Evolutionary conservation across 345 rosid species (phyloP).

Genomic region (Psidium guajava): DNA sequence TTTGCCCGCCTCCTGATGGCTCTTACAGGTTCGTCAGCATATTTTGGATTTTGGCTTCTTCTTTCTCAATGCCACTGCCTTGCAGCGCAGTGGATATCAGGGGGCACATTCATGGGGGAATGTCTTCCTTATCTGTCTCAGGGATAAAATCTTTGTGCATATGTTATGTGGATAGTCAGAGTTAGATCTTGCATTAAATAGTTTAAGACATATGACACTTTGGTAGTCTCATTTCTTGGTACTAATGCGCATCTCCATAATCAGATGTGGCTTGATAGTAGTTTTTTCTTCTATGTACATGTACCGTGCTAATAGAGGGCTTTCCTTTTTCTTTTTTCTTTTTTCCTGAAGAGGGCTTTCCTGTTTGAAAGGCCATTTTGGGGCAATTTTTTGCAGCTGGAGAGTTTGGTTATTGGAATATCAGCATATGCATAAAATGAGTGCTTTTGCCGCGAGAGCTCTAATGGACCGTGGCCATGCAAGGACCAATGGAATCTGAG

Average conservation of each 20-base stretch:
- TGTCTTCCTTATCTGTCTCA: background rate
- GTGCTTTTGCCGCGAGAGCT: background rate
- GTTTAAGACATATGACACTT: background rate
- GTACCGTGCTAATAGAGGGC: background rate
- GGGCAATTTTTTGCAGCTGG: background rate
- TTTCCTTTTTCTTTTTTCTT: background rate
- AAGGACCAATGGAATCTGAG: background rate
- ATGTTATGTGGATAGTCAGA: background rate
- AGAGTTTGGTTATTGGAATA: background rate
- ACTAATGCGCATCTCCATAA: background rate
- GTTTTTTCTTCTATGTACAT: background rate
- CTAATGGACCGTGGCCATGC: background rate
- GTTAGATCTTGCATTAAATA: background rate
- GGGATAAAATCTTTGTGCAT: background rate
- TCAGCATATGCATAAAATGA: background rate
- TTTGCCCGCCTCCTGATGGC: background rate
- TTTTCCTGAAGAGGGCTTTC: background rate
- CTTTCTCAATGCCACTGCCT: background rate
- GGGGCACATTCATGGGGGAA: background rate
- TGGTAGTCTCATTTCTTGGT: background rate
- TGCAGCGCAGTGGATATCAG: background rate
- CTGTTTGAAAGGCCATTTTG: background rate
- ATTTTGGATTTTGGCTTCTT: background rate
- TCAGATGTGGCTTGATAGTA: background rate
- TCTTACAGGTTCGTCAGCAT: background rate